Evolutionary conservation across 345 rosid species (phyloP).

Genomic region (Rhizophora mangle): DNA sequence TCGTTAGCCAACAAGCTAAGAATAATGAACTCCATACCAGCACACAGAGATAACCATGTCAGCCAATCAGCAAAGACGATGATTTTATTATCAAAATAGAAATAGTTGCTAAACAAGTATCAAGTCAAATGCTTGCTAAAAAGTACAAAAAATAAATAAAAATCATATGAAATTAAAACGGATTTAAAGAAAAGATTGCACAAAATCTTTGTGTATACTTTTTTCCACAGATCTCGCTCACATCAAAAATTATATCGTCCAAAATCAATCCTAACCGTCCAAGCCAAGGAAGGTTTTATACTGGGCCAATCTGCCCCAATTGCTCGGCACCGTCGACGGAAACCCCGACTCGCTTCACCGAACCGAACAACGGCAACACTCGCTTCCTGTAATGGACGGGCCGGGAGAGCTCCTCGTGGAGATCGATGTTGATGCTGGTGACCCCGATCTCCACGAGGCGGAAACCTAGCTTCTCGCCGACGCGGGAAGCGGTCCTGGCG

Average conservation of each 20-base stretch:
- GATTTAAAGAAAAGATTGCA: too few relatives aligned
- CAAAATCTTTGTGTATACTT: too few relatives aligned
- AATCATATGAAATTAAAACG: too few relatives aligned
- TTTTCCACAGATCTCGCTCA: not conserved
- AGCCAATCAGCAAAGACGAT: too few relatives aligned
- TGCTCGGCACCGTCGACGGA: slow-evolving; percentile 61
- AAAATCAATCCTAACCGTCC: not conserved
- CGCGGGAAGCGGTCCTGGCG: slow-evolving; percentile 63
- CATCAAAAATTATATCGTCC: not conserved
- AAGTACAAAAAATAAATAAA: too few relatives aligned
- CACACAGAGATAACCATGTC: too few relatives aligned
- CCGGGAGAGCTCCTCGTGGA: slow-evolving; percentile 65
- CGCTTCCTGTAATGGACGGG: slow-evolving; percentile 60
- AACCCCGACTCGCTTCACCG: slow-evolving; percentile 74
- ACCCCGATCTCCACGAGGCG: slow-evolving; percentile 68
- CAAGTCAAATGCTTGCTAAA: too few relatives aligned
- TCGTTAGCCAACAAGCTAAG: too few relatives aligned
- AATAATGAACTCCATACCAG: too few relatives aligned
- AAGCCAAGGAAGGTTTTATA: not conserved
- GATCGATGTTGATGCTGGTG: slow-evolving; percentile 44
- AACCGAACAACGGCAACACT: slow-evolving; percentile 66
- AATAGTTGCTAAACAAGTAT: too few relatives aligned
- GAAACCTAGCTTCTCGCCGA: slow-evolving; percentile 79
- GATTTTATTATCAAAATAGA: too few relatives aligned
- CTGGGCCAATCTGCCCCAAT: slow-evolving; percentile 36